Percentiles rank a stretch among this genome's conserved stretches.
Conservation (phyloP, 495 filamentous ascomycete genomes). For the Poronia punctata region DNA sequence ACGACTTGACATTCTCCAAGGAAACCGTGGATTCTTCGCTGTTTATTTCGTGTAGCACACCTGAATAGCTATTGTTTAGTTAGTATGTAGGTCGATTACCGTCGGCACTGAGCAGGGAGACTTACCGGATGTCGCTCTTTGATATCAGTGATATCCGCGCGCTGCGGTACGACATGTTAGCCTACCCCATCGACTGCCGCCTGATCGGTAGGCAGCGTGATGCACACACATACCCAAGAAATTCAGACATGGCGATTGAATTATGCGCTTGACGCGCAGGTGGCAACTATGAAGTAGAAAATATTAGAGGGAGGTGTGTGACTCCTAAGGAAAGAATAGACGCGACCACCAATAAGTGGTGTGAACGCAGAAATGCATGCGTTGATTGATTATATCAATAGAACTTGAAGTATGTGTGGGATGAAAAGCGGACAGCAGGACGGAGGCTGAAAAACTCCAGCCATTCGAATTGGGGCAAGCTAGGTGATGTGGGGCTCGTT, state of each 20-base stretch:
- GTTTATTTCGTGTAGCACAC: slow-evolving; percentile 94
- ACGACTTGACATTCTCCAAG: slow-evolving; percentile 88
- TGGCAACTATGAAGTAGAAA: slow-evolving; percentile 8
- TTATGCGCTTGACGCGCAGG: slow-evolving; percentile 21
- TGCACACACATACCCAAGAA: slow-evolving; percentile 37
- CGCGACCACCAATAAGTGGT: slow-evolving; percentile 8
- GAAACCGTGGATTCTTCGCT: slow-evolving; percentile 94
- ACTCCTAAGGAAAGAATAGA: not conserved
- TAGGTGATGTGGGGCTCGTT: not conserved
- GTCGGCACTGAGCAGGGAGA: slow-evolving; percentile 9
- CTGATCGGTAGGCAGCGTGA: not conserved
- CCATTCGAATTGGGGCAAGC: slow-evolving; percentile 14
- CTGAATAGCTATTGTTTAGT: slow-evolving; percentile 66
- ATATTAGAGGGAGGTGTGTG: not conserved
- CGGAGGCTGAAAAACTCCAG: slow-evolving; percentile 13
- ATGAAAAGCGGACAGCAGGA: slow-evolving; percentile 10
- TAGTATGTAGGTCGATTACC: slow-evolving; percentile 21
- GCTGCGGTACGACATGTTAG: slow-evolving; percentile 37
- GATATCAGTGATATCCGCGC: slow-evolving; percentile 86
- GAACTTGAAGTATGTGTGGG: too few relatives aligned
- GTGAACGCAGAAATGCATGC: slow-evolving; percentile 3
- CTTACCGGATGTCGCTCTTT: slow-evolving; percentile 91
- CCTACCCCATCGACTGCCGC: not conserved
- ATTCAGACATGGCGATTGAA: slow-evolving; percentile 41
- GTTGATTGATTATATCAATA: too few relatives aligned